Conservation (phyloP, 2,329 filamentous ascomycete genomes). For the Magnaporthiopsis poae region DNA sequence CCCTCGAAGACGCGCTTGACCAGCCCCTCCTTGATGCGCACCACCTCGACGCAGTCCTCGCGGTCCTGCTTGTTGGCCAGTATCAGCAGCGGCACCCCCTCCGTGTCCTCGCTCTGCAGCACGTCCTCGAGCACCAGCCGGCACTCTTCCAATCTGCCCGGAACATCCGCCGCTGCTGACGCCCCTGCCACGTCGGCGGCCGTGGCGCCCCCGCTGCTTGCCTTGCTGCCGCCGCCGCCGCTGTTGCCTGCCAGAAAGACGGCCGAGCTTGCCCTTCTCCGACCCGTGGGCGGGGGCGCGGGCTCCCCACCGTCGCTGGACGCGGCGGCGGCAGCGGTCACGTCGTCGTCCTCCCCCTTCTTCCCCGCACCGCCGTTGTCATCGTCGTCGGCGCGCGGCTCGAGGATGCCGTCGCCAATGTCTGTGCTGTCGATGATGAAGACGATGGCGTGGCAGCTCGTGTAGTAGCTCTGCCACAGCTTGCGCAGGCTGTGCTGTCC, state of each 20-base stretch:
- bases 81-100: constrained; percentile 83
- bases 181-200: constrained; percentile 2
- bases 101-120: constrained; percentile 74
- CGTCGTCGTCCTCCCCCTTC: too few species aligned
- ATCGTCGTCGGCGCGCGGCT: constrained; percentile 12
- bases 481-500: constrained; percentile 81
- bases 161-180: constrained; percentile 8
- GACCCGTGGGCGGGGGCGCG: neutral
- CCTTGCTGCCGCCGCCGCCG: neutral
- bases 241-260: neutral
- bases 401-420: constrained; percentile 70
- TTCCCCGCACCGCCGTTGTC: constrained; percentile 10
- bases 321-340: neutral
- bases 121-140: constrained; percentile 82
- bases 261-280: neutral
- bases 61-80: constrained; percentile 96
- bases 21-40: constrained; percentile 90
- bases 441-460: constrained; percentile 87
- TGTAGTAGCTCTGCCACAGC: constrained; percentile 94
- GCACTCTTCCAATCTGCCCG: constrained; percentile 72
- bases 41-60: constrained; percentile 94
- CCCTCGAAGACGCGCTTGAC: constrained; percentile 94
- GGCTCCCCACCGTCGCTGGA: neutral
- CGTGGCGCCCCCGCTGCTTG: neutral
- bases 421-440: constrained; percentile 96